These are phyloP conservation scores for Aphanocladium album DNA, from an alignment of 2,329 filamentous ascomycete genomes.

Conservation along the genomic window DNA sequence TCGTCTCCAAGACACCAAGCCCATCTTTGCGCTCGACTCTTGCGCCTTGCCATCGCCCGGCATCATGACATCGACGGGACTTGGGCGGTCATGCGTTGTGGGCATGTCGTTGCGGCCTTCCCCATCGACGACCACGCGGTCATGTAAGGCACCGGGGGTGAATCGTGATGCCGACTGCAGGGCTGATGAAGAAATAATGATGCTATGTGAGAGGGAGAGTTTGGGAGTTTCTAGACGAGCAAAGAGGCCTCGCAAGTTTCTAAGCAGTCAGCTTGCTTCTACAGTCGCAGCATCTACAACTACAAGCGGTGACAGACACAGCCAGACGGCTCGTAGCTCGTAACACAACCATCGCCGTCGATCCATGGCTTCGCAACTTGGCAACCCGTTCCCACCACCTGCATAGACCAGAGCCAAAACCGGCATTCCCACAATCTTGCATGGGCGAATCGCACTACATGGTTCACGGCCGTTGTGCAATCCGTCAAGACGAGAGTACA, in stretches of 20 bases:
- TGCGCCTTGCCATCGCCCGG: constrained; percentile 8
- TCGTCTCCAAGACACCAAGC: constrained; percentile 32
- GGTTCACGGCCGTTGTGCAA: background rate
- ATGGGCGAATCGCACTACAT: constrained; percentile 10
- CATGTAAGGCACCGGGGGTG: constrained; percentile 24
- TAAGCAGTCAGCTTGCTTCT: too few species aligned
- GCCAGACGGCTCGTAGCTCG: background rate
- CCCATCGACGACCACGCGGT: constrained; percentile 22
- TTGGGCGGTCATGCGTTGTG: constrained; percentile 23
- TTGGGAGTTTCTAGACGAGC: background rate
- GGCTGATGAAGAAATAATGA: background rate
- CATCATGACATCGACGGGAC: constrained; percentile 24
- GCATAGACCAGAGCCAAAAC: background rate
- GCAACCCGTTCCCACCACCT: constrained; percentile 11
- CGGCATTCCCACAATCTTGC: constrained; percentile 11
- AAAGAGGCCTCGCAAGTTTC: background rate
- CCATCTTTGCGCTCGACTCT: constrained; percentile 17
- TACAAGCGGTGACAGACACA: too few species aligned
- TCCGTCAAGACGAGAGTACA: background rate
- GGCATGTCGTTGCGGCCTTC: constrained; percentile 5
- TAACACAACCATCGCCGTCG: constrained; percentile 1
- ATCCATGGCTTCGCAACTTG: background rate
- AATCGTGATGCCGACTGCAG: background rate
- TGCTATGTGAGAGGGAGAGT: background rate
- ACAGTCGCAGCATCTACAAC: too few species aligned